phyloP scores from a whole-genome alignment of 208 protist genomes.

The Strigomonas culicis region DNA sequence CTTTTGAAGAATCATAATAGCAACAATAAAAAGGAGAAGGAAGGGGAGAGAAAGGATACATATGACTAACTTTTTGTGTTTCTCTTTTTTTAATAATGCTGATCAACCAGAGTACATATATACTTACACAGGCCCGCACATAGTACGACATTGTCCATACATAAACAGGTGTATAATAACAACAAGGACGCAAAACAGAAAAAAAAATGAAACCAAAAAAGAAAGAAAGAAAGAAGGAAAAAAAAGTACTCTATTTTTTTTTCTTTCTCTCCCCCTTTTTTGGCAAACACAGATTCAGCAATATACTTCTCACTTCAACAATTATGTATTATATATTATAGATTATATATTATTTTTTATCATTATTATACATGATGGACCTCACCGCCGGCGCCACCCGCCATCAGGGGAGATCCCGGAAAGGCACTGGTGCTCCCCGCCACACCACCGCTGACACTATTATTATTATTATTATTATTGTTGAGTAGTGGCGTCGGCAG shows the following conservation, averaged over 20 bases:
- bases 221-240: slow-evolving; percentile 10
- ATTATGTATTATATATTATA: no score
- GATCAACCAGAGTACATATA: no score
- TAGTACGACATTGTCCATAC: neutral
- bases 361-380: slow-evolving; percentile 1
- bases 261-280: slow-evolving; percentile 1
- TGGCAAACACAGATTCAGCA: neutral
- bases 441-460: no score
- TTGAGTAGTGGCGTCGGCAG: neutral
- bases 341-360: no score
- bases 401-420: no score
- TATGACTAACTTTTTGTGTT: neutral
- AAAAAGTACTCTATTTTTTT: slow-evolving; percentile 9
- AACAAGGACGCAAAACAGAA: neutral
- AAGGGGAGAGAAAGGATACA: slow-evolving; percentile 3
- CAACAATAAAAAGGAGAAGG: slow-evolving; percentile 6
- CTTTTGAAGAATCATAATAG: slow-evolving; percentile 1
- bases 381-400: neutral
- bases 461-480: slow-evolving; percentile 1
- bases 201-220: neutral
- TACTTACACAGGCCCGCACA: no score
- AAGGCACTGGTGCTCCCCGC: no score
- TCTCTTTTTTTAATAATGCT: no score
- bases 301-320: no score
- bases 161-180: slow-evolving; percentile 1